These are phyloP conservation scores for Apiospora kogelbergensis DNA, from an alignment of 2,329 filamentous ascomycete genomes.

Conservation along the genomic window DNA sequence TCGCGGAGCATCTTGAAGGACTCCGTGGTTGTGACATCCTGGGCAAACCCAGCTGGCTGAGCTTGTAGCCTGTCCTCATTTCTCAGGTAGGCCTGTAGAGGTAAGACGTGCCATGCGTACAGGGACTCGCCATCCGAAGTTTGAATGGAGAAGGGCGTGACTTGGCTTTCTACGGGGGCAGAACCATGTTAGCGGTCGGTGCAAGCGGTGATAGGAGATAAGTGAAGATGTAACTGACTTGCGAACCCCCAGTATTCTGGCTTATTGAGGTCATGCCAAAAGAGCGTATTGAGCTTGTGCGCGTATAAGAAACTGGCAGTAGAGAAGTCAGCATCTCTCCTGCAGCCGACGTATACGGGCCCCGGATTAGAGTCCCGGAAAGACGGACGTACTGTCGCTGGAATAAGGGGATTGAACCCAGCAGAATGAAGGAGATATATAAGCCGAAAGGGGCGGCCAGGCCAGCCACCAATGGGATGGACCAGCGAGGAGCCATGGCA, in stretches of 20 bases:
- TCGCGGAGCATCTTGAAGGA: conserved; percentile 44
- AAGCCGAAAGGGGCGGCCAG: conserved; percentile 60
- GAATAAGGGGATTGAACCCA: conserved; percentile 67
- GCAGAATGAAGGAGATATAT: conserved; percentile 66
- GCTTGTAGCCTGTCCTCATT: conserved; percentile 58
- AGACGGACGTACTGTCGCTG: conserved; percentile 71
- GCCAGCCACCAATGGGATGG: conserved; percentile 45
- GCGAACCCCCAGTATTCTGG: conserved; percentile 86
- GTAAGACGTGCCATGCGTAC: conserved; percentile 77
- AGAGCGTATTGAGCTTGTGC: conserved; percentile 72
- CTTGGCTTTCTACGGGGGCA: conserved; percentile 59
- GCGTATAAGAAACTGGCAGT: conserved; percentile 72
- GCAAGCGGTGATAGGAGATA: not conserved
- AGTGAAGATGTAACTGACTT: conserved; percentile 50
- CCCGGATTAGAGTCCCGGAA: not conserved
- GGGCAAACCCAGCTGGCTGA: conserved; percentile 48
- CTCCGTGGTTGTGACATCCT: conserved; percentile 36
- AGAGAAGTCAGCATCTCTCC: not conserved
- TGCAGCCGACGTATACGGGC: not conserved
- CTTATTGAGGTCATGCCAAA: conserved; percentile 70
- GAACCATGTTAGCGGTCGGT: conserved; percentile 15
- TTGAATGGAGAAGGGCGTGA: conserved; percentile 66
- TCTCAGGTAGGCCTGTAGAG: conserved; percentile 62
- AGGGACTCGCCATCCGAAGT: conserved; percentile 67
- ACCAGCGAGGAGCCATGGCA: conserved; percentile 30